Conservation (phyloP, 2,329 filamentous ascomycete species). For the Drechslera avenae region DNA sequence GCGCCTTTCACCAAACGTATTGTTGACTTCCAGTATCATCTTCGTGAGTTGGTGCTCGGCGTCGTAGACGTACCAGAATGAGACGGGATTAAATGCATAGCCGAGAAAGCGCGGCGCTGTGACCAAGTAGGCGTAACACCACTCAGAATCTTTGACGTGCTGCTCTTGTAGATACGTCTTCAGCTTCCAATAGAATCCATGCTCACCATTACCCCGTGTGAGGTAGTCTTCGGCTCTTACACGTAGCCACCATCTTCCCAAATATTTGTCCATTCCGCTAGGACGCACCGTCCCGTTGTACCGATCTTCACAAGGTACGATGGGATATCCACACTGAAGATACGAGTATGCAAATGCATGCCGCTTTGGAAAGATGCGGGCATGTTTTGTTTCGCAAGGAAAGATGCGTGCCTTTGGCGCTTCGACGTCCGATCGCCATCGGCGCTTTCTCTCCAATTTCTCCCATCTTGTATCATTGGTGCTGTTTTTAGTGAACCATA, state of each 20-base stretch:
- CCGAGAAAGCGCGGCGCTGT: slow-evolving; percentile 72
- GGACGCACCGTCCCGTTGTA: slow-evolving; percentile 20
- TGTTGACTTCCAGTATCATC: slow-evolving; percentile 76
- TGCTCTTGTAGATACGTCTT: slow-evolving; percentile 63
- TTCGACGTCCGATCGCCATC: slow-evolving; percentile 16
- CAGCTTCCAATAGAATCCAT: slow-evolving; percentile 68
- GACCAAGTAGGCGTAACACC: slow-evolving; percentile 71
- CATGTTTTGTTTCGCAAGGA: slow-evolving; percentile 68
- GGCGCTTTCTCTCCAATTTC: neutral
- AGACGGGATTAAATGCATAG: slow-evolving; percentile 76
- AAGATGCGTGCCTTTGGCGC: slow-evolving; percentile 57
- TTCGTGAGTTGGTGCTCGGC: slow-evolving; percentile 61
- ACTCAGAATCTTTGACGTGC: slow-evolving; percentile 63
- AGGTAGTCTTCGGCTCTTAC: slow-evolving; percentile 67
- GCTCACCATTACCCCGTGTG: slow-evolving; percentile 56
- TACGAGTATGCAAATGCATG: slow-evolving; percentile 75
- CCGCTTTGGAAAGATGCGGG: slow-evolving; percentile 68
- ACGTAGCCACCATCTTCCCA: slow-evolving; percentile 60
- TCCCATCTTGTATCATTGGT: neutral
- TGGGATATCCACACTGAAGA: slow-evolving; percentile 69
- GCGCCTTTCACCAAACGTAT: slow-evolving; percentile 74
- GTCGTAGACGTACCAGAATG: slow-evolving; percentile 79
- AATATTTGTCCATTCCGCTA: slow-evolving; percentile 28
- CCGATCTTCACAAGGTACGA: slow-evolving; percentile 61
- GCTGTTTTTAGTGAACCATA: neutral